Percentiles rank a stretch among this genome's conserved stretches.
phyloP scores from a whole-genome alignment of 2,329 filamentous ascomycete species.

The Neofusicoccum sp. region DNA sequence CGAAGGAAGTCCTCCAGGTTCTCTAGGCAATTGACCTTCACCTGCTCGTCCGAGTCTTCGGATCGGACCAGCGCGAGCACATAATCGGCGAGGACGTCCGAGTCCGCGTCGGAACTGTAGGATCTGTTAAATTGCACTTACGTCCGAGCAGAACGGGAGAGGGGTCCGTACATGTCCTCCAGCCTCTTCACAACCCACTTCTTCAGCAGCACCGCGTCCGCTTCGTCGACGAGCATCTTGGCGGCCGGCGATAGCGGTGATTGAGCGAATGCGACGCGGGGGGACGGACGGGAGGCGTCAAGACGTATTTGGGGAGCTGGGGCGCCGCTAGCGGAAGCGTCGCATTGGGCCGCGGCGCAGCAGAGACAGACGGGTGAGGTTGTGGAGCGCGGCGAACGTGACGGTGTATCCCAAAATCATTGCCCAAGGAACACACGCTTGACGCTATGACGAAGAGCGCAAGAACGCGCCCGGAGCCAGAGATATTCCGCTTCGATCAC shows the following conservation, averaged over 20 bases:
- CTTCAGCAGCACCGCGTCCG: conserved; percentile 61
- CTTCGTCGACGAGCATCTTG: conserved; percentile 55
- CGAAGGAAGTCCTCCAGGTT: conserved; percentile 75
- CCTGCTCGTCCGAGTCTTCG: conserved; percentile 63
- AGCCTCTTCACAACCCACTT: conserved; percentile 75
- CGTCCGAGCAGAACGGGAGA: background rate
- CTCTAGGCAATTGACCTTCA: conserved; percentile 66
- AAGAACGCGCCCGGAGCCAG: background rate
- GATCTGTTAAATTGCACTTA: background rate
- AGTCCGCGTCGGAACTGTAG: conserved; percentile 71
- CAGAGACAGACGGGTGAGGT: background rate
- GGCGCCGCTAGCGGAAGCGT: background rate
- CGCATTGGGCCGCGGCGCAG: background rate
- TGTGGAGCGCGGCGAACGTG: background rate
- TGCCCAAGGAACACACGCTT: conserved; percentile 1
- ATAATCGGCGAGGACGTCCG: conserved; percentile 79
- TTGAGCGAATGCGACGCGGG: background rate
- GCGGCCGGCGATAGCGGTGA: background rate
- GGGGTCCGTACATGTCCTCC: conserved; percentile 65
- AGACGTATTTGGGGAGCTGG: background rate
- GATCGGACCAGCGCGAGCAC: conserved; percentile 74
- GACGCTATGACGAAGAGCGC: conserved; percentile 18
- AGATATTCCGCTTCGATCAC: conserved; percentile 4
- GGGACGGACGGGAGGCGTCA: background rate
- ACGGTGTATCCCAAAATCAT: conserved; percentile 10